phyloP scores from a whole-genome alignment of 129 eudicot species.

The Flaveria trinervia region DNA sequence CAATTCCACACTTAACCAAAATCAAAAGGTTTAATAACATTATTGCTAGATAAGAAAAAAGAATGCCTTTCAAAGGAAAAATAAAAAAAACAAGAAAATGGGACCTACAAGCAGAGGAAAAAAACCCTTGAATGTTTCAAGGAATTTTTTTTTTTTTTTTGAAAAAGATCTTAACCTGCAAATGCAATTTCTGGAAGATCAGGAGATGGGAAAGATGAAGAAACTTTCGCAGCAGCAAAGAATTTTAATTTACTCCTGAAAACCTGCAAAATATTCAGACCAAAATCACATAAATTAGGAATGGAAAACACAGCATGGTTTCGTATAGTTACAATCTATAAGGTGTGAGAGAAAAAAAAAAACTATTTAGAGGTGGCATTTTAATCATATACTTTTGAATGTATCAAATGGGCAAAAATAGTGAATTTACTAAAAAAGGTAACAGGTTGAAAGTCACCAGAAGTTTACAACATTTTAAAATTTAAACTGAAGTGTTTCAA shows the following conservation, averaged over 20 bases:
- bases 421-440: background rate
- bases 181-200: conserved; percentile 96
- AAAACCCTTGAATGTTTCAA: background rate
- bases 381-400: background rate
- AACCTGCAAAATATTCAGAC: conserved; percentile 41
- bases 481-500: background rate
- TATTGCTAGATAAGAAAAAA: too few relatives aligned
- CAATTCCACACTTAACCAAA: background rate
- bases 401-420: background rate
- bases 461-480: background rate
- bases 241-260: conserved; percentile 76
- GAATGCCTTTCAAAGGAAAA: too few relatives aligned
- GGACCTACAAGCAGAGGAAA: background rate
- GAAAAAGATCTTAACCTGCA: conserved; percentile 58
- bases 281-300: background rate
- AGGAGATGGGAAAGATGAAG: conserved; percentile 81
- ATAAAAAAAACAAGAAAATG: background rate
- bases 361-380: conserved; percentile 4
- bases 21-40: too few relatives aligned
- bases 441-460: background rate
- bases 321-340: conserved; percentile 2
- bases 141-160: too few relatives aligned
- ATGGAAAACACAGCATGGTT: conserved; percentile 10
- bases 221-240: conserved; percentile 94
- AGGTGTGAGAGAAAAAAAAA: background rate